Conservation (phyloP, 495 filamentous ascomycete genomes). For the Opeltia flavorubescens region DNA sequence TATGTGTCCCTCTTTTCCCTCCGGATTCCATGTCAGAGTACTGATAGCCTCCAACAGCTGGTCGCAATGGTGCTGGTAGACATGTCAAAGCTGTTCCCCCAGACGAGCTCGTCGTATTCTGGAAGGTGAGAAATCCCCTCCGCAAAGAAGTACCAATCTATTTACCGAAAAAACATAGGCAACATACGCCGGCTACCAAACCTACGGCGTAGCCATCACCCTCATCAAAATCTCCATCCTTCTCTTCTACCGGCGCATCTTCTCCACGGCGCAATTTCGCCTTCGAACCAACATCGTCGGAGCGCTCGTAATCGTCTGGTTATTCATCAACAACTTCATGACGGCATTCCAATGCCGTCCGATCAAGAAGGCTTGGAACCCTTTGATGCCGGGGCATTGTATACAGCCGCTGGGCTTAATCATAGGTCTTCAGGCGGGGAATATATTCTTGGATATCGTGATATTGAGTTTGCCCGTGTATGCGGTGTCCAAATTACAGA, state of each 20-base stretch:
- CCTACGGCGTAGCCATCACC: conserved; percentile 1
- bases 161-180: too few species aligned
- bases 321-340: background rate
- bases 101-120: background rate
- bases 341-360: conserved; percentile 9
- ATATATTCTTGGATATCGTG: background rate
- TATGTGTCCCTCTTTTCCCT: background rate
- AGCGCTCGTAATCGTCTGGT: conserved; percentile 4
- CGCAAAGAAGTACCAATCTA: too few species aligned
- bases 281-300: conserved; percentile 1
- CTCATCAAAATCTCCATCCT: conserved; percentile 2
- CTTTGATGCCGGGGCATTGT: background rate
- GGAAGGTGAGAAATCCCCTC: too few species aligned
- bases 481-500: conserved; percentile 1
- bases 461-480: background rate
- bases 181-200: background rate
- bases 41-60: background rate
- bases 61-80: background rate
- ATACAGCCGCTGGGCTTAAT: background rate
- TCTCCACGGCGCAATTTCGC: background rate
- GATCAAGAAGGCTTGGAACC: conserved; percentile 3
- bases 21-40: background rate
- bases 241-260: conserved; percentile 3
- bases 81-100: background rate
- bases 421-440: background rate